Evolutionary conservation across 306 rosid species (phyloP), one percentile per base, ranked within the genome.

Genomic region (Coriaria nepalensis): DNA sequence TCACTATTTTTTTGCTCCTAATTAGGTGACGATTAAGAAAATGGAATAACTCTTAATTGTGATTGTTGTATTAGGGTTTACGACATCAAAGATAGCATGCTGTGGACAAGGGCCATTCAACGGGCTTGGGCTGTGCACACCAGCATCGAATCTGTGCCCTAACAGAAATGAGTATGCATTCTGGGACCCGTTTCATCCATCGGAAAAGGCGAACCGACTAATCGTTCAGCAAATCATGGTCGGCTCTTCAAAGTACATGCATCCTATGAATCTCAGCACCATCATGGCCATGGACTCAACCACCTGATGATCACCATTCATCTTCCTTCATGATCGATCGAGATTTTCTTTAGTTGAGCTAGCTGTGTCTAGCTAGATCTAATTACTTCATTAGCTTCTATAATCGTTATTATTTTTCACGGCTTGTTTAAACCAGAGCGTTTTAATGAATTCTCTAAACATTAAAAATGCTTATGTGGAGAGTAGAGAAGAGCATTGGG

Each of bases 61-160:
- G 5, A 42, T 42, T n/a, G 40, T 38, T 4, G 41, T 38, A 9
- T 38, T 38, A 38, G 41, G 41, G 10, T 38, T 38, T 38, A 9
- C 10, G 41, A 38, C 41, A 38, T 66, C 87, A 13, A 62, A 55
- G 64, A 14, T 73, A 10, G 93, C 95, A 29, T 85, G 95, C 41
- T 85, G 95, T 53, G 95, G 93, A 10, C 95, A 85, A 71, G 87
- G 95, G 75, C 95, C 29, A 20, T 20, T 20, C 41, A 38, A 38
- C 10, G 41, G 41, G 41, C 7, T 38, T 6, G 87, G 82, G 45
- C 5, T 14, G 10, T 75, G 87, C 64, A 75, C 39, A 2, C 8
- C 43, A 0, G 8, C 55, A 5, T 72, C 82, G 15, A 69, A 52
- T 37, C 14, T 79, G 33, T 79, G 87, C 45, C 70, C 79, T 8